These are phyloP conservation scores for Punica granatum DNA, from an alignment of 345 rosid genomes.

Conservation along the genomic window DNA sequence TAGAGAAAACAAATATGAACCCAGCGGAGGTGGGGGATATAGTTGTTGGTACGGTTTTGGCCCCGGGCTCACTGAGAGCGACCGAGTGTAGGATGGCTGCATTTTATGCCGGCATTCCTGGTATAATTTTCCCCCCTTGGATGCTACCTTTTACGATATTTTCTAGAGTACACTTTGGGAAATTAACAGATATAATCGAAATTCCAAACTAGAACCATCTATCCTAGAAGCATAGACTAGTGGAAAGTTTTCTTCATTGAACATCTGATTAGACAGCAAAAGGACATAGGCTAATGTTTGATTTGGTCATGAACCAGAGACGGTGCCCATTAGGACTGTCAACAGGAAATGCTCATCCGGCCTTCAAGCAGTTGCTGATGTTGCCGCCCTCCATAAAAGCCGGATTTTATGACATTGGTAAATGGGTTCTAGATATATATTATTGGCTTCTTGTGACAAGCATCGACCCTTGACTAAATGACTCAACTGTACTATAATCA, in stretches of 20 bases:
- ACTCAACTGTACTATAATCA: slow-evolving; percentile 8
- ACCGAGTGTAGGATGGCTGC: slow-evolving; percentile 89
- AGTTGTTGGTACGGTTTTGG: slow-evolving; percentile 85
- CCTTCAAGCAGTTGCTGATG: slow-evolving; percentile 90
- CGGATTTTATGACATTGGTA: slow-evolving; percentile 81
- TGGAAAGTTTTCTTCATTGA: neutral
- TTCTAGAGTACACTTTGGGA: neutral
- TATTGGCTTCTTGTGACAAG: neutral
- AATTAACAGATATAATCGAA: neutral
- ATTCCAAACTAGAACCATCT: neutral
- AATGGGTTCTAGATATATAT: neutral
- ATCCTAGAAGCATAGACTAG: neutral
- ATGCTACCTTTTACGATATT: neutral
- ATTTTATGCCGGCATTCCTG: slow-evolving; percentile 89
- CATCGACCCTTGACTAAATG: neutral
- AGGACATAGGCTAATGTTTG: neutral
- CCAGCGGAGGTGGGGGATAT: slow-evolving; percentile 91
- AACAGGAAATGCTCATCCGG: slow-evolving; percentile 95
- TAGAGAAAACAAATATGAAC: slow-evolving; percentile 61
- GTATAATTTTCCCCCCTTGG: slow-evolving; percentile 23
- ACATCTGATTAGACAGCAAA: neutral
- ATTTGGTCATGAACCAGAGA: slow-evolving; percentile 34
- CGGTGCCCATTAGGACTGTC: slow-evolving; percentile 82
- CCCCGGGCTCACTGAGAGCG: slow-evolving; percentile 80
- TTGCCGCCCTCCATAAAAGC: slow-evolving; percentile 82